Evolutionary conservation across 129 eudicot genomes (phyloP).

Genomic region (Helichrysum umbraculigerum): DNA sequence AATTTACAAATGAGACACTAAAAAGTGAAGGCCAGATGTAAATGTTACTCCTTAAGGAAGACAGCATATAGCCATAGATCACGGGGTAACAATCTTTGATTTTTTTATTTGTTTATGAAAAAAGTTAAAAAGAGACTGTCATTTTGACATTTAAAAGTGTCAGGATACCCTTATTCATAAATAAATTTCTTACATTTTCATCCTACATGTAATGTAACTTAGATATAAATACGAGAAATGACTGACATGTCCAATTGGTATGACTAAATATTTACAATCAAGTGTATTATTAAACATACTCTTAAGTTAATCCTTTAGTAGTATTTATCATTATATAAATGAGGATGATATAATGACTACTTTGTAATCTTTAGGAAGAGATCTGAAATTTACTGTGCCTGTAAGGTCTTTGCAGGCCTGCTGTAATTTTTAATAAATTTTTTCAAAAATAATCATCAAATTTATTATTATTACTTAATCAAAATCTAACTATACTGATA

Average conservation of each 20-base stretch:
- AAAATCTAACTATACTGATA: background rate
- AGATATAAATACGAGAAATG: too few relatives aligned
- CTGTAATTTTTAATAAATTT: background rate
- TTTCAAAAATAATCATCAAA: background rate
- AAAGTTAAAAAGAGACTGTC: background rate
- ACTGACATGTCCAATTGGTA: too few relatives aligned
- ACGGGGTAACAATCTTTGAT: slow-evolving; percentile 4
- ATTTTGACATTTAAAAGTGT: background rate
- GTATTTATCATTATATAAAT: too few relatives aligned
- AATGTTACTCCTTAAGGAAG: background rate
- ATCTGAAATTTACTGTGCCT: background rate
- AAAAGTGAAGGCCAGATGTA: slow-evolving; percentile 22
- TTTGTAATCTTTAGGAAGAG: background rate
- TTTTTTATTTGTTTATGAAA: background rate
- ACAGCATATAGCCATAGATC: background rate
- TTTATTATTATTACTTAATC: background rate
- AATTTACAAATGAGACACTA: slow-evolving; percentile 13
- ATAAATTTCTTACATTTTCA: too few relatives aligned
- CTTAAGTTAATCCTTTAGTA: too few relatives aligned
- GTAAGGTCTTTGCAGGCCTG: background rate
- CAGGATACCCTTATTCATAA: background rate
- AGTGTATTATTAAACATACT: too few relatives aligned
- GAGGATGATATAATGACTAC: too few relatives aligned
- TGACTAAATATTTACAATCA: too few relatives aligned
- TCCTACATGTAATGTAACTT: too few relatives aligned